Conservation (phyloP, 2,329 filamentous ascomycete species). For the Dothideomycetes sp. region DNA sequence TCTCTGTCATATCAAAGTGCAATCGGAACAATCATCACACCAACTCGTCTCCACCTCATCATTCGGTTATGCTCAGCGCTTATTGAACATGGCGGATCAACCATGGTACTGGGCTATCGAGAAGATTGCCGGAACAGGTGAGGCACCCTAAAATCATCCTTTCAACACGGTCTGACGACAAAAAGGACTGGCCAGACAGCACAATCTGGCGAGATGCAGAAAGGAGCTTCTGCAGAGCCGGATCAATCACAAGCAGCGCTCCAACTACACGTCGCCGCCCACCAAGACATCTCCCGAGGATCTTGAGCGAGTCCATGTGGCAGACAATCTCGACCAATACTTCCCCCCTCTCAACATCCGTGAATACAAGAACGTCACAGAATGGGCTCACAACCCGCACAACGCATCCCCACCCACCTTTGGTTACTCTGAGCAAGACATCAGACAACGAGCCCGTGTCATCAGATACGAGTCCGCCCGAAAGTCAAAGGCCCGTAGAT, state of each 20-base stretch:
- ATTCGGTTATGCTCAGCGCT: too few relatives aligned
- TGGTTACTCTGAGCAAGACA: constrained; percentile 2
- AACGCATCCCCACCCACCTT: background rate
- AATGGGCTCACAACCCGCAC: background rate
- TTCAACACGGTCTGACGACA: background rate
- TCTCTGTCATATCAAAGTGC: too few relatives aligned
- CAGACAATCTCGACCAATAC: background rate
- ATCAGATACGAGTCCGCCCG: background rate
- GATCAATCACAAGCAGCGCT: background rate
- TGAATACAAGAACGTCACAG: background rate
- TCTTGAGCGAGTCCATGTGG: too few relatives aligned
- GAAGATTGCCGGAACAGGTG: constrained; percentile 8
- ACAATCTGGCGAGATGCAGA: constrained; percentile 3
- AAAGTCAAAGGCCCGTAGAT: too few relatives aligned
- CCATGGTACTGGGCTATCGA: too few relatives aligned
- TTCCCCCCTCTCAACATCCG: background rate
- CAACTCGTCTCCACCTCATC: too few relatives aligned
- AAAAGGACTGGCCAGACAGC: background rate
- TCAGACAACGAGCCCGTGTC: background rate
- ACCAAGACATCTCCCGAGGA: too few relatives aligned
- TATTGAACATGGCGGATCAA: too few relatives aligned
- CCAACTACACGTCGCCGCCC: too few relatives aligned
- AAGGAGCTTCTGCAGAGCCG: constrained; percentile 7
- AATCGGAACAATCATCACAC: too few relatives aligned
- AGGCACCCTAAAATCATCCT: background rate